Evolutionary conservation across 1,284 basidiomycete genomes (phyloP).

Genomic region (Boletus coffeatus): DNA sequence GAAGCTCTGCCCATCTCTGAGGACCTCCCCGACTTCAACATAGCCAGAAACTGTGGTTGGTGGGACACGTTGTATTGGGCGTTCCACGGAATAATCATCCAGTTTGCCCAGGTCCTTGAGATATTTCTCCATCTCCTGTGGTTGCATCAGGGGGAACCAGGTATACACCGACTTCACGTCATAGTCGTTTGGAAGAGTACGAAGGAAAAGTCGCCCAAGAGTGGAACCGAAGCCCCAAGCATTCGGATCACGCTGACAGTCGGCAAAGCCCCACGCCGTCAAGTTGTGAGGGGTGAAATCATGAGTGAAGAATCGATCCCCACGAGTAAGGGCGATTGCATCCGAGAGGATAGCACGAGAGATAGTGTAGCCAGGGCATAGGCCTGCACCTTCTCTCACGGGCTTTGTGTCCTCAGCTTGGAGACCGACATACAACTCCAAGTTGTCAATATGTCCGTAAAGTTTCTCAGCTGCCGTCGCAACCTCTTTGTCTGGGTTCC

Average conservation of each 20-base stretch:
- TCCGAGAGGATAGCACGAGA: constrained; percentile 85
- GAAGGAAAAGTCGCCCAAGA: constrained; percentile 67
- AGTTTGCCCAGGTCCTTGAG: constrained; percentile 50
- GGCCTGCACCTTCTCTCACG: constrained; percentile 70
- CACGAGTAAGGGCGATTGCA: constrained; percentile 80
- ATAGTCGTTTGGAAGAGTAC: constrained; percentile 67
- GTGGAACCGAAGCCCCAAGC: constrained; percentile 71
- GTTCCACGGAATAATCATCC: constrained; percentile 46
- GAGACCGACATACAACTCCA: constrained; percentile 79
- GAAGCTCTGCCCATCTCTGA: constrained; percentile 45
- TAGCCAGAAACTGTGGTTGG: constrained; percentile 41
- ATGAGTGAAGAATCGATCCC: constrained; percentile 78
- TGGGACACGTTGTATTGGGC: constrained; percentile 35
- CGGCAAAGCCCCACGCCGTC: constrained; percentile 78
- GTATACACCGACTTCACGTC: constrained; percentile 69
- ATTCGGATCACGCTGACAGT: constrained; percentile 64
- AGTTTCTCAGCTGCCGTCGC: constrained; percentile 70
- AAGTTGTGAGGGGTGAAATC: constrained; percentile 80
- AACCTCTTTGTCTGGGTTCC: constrained; percentile 75
- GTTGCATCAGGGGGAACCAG: constrained; percentile 84
- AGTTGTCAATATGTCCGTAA: constrained; percentile 70
- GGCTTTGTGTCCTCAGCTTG: constrained; percentile 73
- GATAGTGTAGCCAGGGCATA: constrained; percentile 82
- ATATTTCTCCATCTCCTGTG: constrained; percentile 57
- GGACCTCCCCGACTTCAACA: constrained; percentile 45